Evolutionary conservation across 2,329 filamentous ascomycete genomes (phyloP).

Genomic region (Periconia sp.): DNA sequence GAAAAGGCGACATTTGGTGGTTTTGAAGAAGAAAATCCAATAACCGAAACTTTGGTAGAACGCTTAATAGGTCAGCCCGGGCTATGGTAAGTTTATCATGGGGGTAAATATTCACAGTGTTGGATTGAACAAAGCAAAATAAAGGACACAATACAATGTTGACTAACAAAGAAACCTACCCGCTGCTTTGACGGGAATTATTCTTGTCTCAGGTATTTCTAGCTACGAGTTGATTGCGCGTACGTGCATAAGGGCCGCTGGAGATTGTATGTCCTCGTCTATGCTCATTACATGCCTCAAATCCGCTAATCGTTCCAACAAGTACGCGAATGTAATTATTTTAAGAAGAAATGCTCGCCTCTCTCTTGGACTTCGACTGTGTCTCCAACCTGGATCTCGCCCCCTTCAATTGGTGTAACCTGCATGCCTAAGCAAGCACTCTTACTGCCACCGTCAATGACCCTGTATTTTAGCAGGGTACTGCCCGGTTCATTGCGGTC

Average conservation of each 20-base stretch:
- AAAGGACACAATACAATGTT: too few species aligned
- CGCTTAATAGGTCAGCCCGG: neutral
- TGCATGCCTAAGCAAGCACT: conserved; percentile 67
- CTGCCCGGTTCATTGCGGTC: conserved; percentile 60
- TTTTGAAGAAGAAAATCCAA: neutral
- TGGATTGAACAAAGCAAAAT: too few species aligned
- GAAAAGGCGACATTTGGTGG: neutral
- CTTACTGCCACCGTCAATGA: conserved; percentile 63
- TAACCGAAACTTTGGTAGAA: neutral
- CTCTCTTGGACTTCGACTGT: conserved; percentile 33
- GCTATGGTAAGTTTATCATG: too few species aligned
- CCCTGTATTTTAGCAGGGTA: conserved; percentile 60
- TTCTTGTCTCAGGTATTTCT: too few species aligned
- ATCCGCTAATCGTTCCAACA: too few species aligned
- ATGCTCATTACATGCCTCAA: too few species aligned
- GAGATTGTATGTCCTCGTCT: too few species aligned
- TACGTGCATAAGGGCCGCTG: too few species aligned
- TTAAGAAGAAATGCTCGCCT: conserved; percentile 29
- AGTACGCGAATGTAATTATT: neutral
- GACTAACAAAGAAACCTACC: too few species aligned
- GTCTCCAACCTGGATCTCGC: conserved; percentile 36
- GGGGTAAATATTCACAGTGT: too few species aligned
- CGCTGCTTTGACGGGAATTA: too few species aligned
- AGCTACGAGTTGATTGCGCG: too few species aligned
- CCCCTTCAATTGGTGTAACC: conserved; percentile 54